These are phyloP conservation scores for Trichopus zeylanicus DNA, from an alignment of 116 monocot species.

Conservation along the genomic window DNA sequence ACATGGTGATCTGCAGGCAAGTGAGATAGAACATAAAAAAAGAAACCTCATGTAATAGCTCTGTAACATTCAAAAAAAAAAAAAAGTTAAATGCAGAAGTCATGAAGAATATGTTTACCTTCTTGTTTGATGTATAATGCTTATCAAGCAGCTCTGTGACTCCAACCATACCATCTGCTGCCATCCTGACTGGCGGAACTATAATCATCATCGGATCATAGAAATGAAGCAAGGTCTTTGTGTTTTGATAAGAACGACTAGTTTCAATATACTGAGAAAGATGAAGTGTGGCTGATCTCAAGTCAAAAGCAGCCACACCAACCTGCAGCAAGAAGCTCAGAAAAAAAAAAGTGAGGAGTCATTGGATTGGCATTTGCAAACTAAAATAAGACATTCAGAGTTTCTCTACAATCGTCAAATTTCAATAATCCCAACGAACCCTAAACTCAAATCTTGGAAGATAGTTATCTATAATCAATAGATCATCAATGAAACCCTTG, in stretches of 20 bases:
- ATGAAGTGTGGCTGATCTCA: conserved; percentile 91
- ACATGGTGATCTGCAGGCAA: conserved; percentile 56
- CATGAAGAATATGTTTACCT: conserved; percentile 30
- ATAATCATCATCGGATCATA: conserved; percentile 89
- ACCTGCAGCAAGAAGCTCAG: conserved; percentile 40
- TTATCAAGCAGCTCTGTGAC: conserved; percentile 87
- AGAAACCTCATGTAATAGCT: background rate
- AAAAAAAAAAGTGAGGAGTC: background rate
- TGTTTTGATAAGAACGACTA: conserved; percentile 94
- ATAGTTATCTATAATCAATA: background rate
- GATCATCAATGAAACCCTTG: background rate
- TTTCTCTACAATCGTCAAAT: background rate
- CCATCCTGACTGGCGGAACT: conserved; percentile 72
- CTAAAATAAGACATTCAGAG: background rate
- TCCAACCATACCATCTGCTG: conserved; percentile 91
- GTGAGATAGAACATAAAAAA: background rate
- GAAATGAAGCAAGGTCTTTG: conserved; percentile 82
- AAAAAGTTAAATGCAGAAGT: conserved; percentile 1
- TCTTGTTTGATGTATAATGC: conserved; percentile 62
- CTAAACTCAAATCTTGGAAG: background rate
- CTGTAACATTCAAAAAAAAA: too few relatives aligned
- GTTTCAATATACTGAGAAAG: conserved; percentile 98
- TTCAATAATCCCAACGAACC: background rate
- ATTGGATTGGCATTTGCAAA: background rate
- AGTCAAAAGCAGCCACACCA: conserved; percentile 96